Evolutionary conservation across 2,329 filamentous ascomycete species (phyloP).

Genomic region (Aspergillus ruber): DNA sequence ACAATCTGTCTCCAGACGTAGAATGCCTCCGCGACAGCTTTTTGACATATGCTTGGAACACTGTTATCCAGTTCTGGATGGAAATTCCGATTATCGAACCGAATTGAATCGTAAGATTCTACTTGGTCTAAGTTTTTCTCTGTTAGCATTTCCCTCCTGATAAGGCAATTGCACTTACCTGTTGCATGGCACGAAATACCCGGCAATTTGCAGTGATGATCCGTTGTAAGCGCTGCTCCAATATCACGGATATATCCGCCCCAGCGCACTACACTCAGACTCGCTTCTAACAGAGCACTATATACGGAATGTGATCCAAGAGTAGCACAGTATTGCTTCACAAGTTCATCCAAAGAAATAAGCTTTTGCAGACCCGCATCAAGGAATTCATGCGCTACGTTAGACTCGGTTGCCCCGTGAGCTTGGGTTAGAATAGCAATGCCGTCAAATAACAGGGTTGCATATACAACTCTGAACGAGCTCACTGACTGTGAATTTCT

Average conservation of each 20-base stretch:
- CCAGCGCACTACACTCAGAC: background rate
- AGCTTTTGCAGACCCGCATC: conserved; percentile 11
- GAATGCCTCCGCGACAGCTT: background rate
- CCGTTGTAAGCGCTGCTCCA: background rate
- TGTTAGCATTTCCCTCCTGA: background rate
- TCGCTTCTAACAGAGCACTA: background rate
- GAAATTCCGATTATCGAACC: background rate
- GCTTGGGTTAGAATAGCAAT: conserved; percentile 11
- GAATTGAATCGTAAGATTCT: background rate
- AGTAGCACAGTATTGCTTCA: background rate
- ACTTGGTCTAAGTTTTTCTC: too few relatives aligned
- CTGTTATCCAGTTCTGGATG: background rate
- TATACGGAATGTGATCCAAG: background rate
- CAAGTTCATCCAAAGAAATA: conserved; percentile 1
- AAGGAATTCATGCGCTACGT: conserved; percentile 10
- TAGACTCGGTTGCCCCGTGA: background rate
- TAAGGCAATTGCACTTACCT: background rate
- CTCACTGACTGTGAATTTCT: conserved; percentile 2
- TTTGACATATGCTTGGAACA: background rate
- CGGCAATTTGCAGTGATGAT: background rate
- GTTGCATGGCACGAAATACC: background rate
- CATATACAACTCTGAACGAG: conserved; percentile 16
- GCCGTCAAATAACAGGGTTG: conserved; percentile 17
- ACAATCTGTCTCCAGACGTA: background rate
- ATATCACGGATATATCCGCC: background rate